A percentile compares a stretch with the other conserved stretches of the same genome.
Conservation (phyloP, 2,329 filamentous ascomycete genomes). For the Huntiella decipiens region DNA sequence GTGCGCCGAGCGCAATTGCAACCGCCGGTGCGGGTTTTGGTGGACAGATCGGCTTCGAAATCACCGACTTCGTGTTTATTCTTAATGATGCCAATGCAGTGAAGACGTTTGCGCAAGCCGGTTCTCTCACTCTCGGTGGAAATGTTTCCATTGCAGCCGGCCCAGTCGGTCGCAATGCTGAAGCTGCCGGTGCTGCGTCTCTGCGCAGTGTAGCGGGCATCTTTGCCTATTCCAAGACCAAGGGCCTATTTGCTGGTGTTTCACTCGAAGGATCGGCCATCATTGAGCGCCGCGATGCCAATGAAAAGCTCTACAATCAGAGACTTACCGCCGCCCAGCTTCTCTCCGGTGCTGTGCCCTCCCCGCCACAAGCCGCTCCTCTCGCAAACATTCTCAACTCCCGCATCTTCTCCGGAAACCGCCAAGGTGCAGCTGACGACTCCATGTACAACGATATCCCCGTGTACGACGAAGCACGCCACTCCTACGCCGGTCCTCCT, state of each 20-base stretch:
- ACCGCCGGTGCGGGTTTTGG: conserved; percentile 68
- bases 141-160: conserved; percentile 94
- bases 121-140: conserved; percentile 79
- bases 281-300: conserved; percentile 88
- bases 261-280: conserved; percentile 84
- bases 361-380: conserved; percentile 66
- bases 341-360: conserved; percentile 55
- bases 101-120: conserved; percentile 81
- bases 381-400: conserved; percentile 75
- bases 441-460: conserved; percentile 86
- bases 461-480: conserved; percentile 69
- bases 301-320: conserved; percentile 84
- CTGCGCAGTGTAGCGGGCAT: conserved; percentile 76
- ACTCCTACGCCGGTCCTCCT: conserved; percentile 40
- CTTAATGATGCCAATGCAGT: conserved; percentile 82
- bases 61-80: conserved; percentile 95
- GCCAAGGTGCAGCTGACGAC: conserved; percentile 29
- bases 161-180: conserved; percentile 82
- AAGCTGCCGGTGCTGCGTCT: conserved; percentile 85
- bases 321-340: conserved; percentile 67
- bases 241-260: conserved; percentile 89
- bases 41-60: conserved; percentile 70
- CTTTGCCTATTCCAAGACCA: conserved; percentile 96
- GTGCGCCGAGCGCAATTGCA: conserved; percentile 62
- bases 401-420: conserved; percentile 56